Percentiles rank a stretch among this genome's conserved stretches.
Conservation (phyloP, 1,139 yeast genomes). For the Suhomyces kunorum region DNA sequence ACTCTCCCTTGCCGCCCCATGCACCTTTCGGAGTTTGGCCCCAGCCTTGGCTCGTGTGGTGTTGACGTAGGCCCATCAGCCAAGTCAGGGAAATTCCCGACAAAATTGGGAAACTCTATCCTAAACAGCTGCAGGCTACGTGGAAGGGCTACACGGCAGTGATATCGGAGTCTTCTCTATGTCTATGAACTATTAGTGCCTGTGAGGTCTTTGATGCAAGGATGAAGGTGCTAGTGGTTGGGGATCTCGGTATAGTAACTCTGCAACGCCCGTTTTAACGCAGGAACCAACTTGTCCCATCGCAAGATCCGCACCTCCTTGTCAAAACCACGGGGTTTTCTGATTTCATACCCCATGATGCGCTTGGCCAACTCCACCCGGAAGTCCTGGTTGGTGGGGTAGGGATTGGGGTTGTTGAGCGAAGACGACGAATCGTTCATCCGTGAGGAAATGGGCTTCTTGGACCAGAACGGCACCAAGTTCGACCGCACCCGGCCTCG, state of each 20-base stretch:
- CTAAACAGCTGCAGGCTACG: no score
- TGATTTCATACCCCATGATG: conserved; percentile 62
- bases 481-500: conserved; percentile 65
- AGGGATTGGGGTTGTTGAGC: conserved; percentile 12
- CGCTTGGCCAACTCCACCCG: conserved; percentile 60
- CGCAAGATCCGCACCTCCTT: conserved; percentile 63
- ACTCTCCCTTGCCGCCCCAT: no score
- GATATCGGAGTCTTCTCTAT: no score
- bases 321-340: conserved; percentile 69
- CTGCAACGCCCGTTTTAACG: conserved; percentile 61
- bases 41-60: no score
- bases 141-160: no score
- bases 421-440: conserved; percentile 28
- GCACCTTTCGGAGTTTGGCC: no score
- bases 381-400: conserved; percentile 41
- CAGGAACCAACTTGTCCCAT: conserved; percentile 63
- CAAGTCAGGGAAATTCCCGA: no score
- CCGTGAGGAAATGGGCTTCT: conserved; percentile 57
- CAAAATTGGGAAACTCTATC: no score
- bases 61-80: no score
- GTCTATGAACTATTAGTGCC: conserved; percentile 5
- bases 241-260: conserved; percentile 63
- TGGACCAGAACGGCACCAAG: conserved; percentile 69
- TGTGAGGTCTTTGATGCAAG: conserved; percentile 1
- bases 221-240: conserved; percentile 3